phyloP scores from a whole-genome alignment of 148 eudicot species.

The Oxyria digyna region DNA sequence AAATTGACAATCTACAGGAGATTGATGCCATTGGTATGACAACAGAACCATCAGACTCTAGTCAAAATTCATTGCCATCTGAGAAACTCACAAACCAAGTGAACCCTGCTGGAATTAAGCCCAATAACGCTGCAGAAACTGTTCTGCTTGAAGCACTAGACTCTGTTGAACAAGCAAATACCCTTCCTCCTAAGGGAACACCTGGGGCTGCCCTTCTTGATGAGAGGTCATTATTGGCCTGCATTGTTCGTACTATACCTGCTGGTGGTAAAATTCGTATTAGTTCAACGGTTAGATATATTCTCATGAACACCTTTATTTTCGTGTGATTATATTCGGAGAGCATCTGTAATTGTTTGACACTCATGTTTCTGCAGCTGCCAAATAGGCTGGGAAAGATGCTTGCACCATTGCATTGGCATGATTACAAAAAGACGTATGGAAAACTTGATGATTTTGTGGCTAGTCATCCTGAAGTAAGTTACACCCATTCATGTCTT shows the following conservation, averaged over 20 bases:
- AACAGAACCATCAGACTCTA: constrained; percentile 30
- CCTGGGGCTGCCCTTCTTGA: constrained; percentile 50
- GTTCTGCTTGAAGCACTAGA: constrained; percentile 27
- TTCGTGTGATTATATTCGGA: neutral
- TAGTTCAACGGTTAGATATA: constrained; percentile 73
- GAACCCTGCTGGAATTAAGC: constrained; percentile 23
- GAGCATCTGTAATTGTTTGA: neutral
- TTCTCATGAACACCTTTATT: neutral
- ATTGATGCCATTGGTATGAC: constrained; percentile 18
- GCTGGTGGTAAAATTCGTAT: constrained; percentile 79
- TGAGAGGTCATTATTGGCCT: constrained; percentile 69
- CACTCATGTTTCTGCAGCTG: constrained; percentile 36
- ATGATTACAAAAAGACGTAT: constrained; percentile 77
- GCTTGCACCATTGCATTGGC: constrained; percentile 98
- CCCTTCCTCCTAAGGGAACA: constrained; percentile 19
- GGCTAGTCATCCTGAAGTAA: constrained; percentile 89
- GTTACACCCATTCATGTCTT: neutral
- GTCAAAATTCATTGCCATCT: constrained; percentile 28
- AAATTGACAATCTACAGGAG: constrained; percentile 16
- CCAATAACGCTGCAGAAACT: constrained; percentile 22
- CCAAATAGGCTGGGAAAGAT: constrained; percentile 93
- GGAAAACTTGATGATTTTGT: constrained; percentile 97
- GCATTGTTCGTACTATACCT: constrained; percentile 85
- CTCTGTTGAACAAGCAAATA: constrained; percentile 35
- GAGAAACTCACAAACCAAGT: constrained; percentile 18